Percentiles rank a stretch among this genome's conserved stretches.
phyloP scores from a whole-genome alignment of 352 stramenopile genomes.

The Phytopythium chamaehyphon region DNA sequence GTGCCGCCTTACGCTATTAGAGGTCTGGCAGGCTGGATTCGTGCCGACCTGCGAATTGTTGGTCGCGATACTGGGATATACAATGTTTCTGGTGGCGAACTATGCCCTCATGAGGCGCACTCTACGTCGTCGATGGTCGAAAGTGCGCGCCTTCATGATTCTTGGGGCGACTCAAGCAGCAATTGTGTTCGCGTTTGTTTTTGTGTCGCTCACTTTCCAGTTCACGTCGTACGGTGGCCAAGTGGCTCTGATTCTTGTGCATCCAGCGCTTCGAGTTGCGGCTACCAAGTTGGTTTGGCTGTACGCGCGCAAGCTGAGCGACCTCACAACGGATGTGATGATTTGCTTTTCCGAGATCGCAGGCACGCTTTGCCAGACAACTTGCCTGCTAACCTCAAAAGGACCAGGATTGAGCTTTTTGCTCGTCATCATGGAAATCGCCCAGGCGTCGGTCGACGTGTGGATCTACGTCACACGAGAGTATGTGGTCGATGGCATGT shows the following conservation, averaged over 20 bases:
- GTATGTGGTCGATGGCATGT: constrained; percentile 20
- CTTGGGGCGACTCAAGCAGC: constrained; percentile 10
- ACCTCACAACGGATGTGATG: constrained; percentile 42
- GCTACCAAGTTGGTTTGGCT: constrained; percentile 24
- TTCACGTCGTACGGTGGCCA: constrained; percentile 16
- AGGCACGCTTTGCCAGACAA: constrained; percentile 22
- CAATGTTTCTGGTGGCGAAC: background rate
- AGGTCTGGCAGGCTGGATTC: constrained; percentile 7
- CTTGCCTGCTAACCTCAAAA: constrained; percentile 20
- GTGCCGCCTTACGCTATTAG: constrained; percentile 9
- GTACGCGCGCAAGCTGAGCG: constrained; percentile 25
- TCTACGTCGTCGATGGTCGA: background rate
- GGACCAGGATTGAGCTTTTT: constrained; percentile 9
- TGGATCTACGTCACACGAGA: constrained; percentile 15
- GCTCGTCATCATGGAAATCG: constrained; percentile 18
- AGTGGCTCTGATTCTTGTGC: constrained; percentile 16
- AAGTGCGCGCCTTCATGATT: constrained; percentile 5
- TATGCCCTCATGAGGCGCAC: background rate
- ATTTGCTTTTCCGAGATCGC: constrained; percentile 38
- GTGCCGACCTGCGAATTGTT: constrained; percentile 14
- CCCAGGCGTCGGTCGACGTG: constrained; percentile 20
- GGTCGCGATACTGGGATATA: background rate
- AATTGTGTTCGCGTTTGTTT: constrained; percentile 16
- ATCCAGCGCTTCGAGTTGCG: constrained; percentile 17
- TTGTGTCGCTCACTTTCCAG: constrained; percentile 20